phyloP scores from a whole-genome alignment of 352 stramenopile genomes.

The Globisporangium paddicum region DNA sequence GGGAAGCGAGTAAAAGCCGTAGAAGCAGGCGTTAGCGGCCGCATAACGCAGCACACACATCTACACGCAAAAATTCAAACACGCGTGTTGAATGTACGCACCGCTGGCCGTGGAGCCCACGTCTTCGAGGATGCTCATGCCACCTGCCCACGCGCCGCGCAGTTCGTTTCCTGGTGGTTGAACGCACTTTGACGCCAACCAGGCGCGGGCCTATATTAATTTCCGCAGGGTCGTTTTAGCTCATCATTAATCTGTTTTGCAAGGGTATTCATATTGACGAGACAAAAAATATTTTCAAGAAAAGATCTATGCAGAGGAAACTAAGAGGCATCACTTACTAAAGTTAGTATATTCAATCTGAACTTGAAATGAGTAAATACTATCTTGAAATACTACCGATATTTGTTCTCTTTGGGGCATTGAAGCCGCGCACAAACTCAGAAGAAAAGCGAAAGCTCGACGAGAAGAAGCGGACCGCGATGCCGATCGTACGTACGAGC shows the following conservation, averaged over 20 bases:
- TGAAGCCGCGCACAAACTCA: slow-evolving; percentile 4
- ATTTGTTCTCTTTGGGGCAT: not conserved
- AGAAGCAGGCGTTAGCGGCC: not conserved
- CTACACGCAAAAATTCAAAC: too few relatives aligned
- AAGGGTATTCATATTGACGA: not conserved
- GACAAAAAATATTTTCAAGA: too few relatives aligned
- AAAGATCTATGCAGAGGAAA: not conserved
- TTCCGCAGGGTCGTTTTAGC: not conserved
- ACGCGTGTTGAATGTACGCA: slow-evolving; percentile 10
- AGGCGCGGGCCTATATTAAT: not conserved
- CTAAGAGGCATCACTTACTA: not conserved
- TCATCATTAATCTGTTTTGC: not conserved
- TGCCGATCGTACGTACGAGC: slow-evolving; percentile 13
- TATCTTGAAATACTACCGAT: not conserved
- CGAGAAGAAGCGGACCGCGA: not conserved
- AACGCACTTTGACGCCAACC: slow-evolving; percentile 8
- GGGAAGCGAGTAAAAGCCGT: not conserved
- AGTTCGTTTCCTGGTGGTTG: not conserved
- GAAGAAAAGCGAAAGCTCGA: not conserved
- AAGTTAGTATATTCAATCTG: too few relatives aligned
- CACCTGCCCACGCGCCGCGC: not conserved
- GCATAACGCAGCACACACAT: not conserved
- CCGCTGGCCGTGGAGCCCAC: slow-evolving; percentile 22
- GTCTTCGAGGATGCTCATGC: slow-evolving; percentile 31
- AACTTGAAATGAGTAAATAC: not conserved